phyloP scores from a whole-genome alignment of 2,329 filamentous ascomycete genomes.

The Ophiocordyceps australis region DNA sequence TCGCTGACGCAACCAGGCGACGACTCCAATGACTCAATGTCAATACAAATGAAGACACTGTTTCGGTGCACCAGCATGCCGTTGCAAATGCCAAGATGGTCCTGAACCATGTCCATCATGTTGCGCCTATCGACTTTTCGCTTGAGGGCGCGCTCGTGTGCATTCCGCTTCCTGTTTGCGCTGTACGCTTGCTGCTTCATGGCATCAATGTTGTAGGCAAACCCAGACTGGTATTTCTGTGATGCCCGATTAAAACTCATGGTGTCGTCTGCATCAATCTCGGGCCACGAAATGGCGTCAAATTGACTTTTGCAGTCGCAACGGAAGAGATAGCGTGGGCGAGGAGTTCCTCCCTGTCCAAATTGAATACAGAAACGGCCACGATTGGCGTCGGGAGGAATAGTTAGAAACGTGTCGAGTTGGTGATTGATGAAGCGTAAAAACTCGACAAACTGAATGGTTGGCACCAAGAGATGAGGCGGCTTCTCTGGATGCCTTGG shows the following conservation, averaged over 20 bases:
- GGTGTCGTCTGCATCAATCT: conserved; percentile 17
- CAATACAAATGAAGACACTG: conserved; percentile 55
- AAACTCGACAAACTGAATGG: conserved; percentile 44
- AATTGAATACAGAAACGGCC: conserved; percentile 46
- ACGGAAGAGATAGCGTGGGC: conserved; percentile 49
- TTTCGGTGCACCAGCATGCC: conserved; percentile 3
- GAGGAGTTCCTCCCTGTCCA: conserved; percentile 35
- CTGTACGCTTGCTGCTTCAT: not conserved
- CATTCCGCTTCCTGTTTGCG: conserved; percentile 1
- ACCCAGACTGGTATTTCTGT: conserved; percentile 1
- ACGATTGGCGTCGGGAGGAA: conserved; percentile 33
- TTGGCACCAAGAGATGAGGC: conserved; percentile 49
- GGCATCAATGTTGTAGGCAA: not conserved
- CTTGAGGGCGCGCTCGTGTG: conserved; percentile 25
- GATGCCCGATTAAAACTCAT: conserved; percentile 9
- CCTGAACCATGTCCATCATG: conserved; percentile 45
- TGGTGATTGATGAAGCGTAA: conserved; percentile 46
- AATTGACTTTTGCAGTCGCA: conserved; percentile 22
- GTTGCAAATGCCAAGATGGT: conserved; percentile 45
- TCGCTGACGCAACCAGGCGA: conserved; percentile 56
- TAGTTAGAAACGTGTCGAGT: conserved; percentile 30
- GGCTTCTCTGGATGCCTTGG: conserved; percentile 23
- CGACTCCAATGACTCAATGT: conserved; percentile 66
- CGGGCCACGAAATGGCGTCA: conserved; percentile 13
- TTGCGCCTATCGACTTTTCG: conserved; percentile 25